Evolutionary conservation across 192 early-diverging fungal genomes (phyloP).

Genomic region (Coemansia reversa): DNA sequence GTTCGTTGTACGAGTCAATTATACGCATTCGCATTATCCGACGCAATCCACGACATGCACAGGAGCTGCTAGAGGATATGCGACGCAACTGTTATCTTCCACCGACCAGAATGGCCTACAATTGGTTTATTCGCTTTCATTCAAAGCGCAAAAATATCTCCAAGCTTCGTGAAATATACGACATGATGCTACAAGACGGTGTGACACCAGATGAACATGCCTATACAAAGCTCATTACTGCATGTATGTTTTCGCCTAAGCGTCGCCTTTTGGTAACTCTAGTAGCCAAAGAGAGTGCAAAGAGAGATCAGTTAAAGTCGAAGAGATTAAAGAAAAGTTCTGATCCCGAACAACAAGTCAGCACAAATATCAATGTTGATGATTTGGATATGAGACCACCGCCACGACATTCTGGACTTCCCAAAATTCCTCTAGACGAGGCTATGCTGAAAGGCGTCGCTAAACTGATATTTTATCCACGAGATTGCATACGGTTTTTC

Average conservation of each 20-base stretch:
- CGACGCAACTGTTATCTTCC: slow-evolving; percentile 50
- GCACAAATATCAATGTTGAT: not conserved
- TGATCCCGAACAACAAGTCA: not conserved
- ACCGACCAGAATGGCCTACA: slow-evolving; percentile 32
- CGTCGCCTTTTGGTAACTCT: slow-evolving; percentile 17
- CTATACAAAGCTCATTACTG: slow-evolving; percentile 49
- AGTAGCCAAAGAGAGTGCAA: slow-evolving; percentile 5
- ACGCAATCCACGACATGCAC: slow-evolving; percentile 18
- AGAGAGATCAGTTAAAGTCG: not conserved
- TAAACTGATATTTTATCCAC: slow-evolving; percentile 24
- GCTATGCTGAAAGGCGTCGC: slow-evolving; percentile 8
- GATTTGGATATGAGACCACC: not conserved
- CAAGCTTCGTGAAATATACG: slow-evolving; percentile 34
- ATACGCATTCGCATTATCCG: slow-evolving; percentile 35
- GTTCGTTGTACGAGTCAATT: slow-evolving; percentile 44
- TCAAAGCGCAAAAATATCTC: slow-evolving; percentile 48
- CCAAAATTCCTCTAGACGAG: slow-evolving; percentile 12
- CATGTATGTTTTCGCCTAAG: slow-evolving; percentile 49
- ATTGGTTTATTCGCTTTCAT: slow-evolving; percentile 45
- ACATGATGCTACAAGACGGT: slow-evolving; percentile 48
- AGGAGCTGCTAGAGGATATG: slow-evolving; percentile 39
- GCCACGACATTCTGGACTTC: slow-evolving; percentile 15
- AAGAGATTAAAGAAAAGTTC: not conserved
- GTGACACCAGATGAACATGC: slow-evolving; percentile 33
- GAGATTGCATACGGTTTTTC: slow-evolving; percentile 44